phyloP scores from a whole-genome alignment of 2,329 filamentous ascomycete genomes.

The Tolypocladium nubicola region DNA sequence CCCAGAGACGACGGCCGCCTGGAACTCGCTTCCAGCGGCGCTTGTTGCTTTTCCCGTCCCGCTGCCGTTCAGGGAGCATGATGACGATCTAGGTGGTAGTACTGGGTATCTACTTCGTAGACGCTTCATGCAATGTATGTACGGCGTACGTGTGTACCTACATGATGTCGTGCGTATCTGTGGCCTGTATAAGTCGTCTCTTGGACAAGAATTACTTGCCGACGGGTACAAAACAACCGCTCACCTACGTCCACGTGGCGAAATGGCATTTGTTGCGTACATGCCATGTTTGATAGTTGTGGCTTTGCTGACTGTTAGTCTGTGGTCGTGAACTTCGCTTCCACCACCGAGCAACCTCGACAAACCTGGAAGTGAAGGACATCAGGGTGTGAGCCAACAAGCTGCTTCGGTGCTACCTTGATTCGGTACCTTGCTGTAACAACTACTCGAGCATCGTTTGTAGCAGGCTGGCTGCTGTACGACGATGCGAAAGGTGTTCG shows the following conservation, averaged over 20 bases:
- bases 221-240: no score
- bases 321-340: no score
- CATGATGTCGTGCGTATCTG: no score
- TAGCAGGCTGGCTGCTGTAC: not conserved
- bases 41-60: not conserved
- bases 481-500: not conserved
- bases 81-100: not conserved
- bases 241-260: no score
- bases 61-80: not conserved
- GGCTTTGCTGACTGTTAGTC: not conserved
- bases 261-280: not conserved
- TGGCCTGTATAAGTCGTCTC: not conserved
- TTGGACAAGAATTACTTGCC: not conserved
- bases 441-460: not conserved
- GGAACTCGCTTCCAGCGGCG: not conserved
- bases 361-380: not conserved
- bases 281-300: not conserved
- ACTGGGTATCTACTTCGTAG: not conserved
- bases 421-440: not conserved
- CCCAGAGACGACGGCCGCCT: not conserved
- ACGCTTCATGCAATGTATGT: not conserved
- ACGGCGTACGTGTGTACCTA: not conserved
- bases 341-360: not conserved
- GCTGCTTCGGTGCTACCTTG: not conserved
- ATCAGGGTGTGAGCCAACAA: not conserved